Evolutionary conservation across 129 eudicot species (phyloP).

Genomic region (Heracleum sosnowskyi): DNA sequence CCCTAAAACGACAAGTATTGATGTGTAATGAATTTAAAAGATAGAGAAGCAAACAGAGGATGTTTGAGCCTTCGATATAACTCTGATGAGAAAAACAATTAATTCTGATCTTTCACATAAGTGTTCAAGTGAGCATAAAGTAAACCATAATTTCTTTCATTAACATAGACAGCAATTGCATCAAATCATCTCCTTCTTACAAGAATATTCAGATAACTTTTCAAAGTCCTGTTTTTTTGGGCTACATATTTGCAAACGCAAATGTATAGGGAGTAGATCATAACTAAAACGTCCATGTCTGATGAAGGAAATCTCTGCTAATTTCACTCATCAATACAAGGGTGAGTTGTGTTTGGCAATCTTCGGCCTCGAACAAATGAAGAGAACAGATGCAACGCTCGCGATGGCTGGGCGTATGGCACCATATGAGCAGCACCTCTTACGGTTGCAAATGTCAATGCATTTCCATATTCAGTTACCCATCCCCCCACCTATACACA

Average conservation of each 20-base stretch:
- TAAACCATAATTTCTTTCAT: too few species aligned
- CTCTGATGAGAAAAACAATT: too few species aligned
- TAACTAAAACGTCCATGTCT: neutral
- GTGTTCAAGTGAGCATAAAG: too few species aligned
- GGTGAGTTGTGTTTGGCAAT: slow-evolving; percentile 71
- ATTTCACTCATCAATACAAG: slow-evolving; percentile 14
- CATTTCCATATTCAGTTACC: slow-evolving; percentile 74
- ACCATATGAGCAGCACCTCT: slow-evolving; percentile 99
- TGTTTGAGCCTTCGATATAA: too few species aligned
- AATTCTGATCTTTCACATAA: too few species aligned
- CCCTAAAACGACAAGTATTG: too few species aligned
- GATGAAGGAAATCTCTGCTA: neutral
- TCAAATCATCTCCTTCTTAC: neutral
- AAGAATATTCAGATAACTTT: neutral
- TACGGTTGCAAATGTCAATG: slow-evolving; percentile 84
- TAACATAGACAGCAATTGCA: neutral
- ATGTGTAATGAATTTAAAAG: too few species aligned
- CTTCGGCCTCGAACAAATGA: slow-evolving; percentile 61
- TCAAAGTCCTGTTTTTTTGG: neutral
- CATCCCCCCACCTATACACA: slow-evolving; percentile 87
- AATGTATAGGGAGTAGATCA: neutral
- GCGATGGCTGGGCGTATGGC: slow-evolving; percentile 90
- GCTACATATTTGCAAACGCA: neutral
- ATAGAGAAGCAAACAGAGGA: too few species aligned
- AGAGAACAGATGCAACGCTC: slow-evolving; percentile 87